Conservation (phyloP, 2,329 filamentous ascomycete species). For the Rugonectria rugulosa region DNA sequence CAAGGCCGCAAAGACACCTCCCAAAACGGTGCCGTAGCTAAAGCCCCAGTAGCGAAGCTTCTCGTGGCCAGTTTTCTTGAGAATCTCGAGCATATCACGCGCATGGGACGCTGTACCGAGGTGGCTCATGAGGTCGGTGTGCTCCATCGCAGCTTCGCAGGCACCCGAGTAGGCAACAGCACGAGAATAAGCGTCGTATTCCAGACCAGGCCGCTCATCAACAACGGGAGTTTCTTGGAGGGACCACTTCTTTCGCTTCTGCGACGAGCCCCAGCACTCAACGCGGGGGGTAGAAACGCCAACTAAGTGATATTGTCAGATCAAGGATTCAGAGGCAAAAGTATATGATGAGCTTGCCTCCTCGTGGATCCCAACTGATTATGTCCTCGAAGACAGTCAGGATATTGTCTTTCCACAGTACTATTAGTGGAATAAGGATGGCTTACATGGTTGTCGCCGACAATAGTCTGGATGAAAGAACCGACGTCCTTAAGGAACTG, state of each 20-base stretch:
- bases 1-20: slow-evolving; percentile 59
- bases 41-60: slow-evolving; percentile 62
- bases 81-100: slow-evolving; percentile 57
- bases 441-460: slow-evolving; percentile 55
- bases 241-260: slow-evolving; percentile 53
- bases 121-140: slow-evolving; percentile 49
- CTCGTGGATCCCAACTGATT: slow-evolving; percentile 60
- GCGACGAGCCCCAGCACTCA: slow-evolving; percentile 57
- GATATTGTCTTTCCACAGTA: neutral
- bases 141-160: slow-evolving; percentile 51
- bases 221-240: slow-evolving; percentile 53
- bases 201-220: slow-evolving; percentile 55
- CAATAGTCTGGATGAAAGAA: slow-evolving; percentile 50
- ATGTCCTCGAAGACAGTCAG: slow-evolving; percentile 48
- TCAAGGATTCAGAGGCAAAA: neutral
- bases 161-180: slow-evolving; percentile 50
- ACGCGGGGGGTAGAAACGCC: slow-evolving; percentile 58
- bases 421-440: neutral
- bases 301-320: slow-evolving; percentile 37
- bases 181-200: slow-evolving; percentile 55
- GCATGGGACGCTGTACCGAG: slow-evolving; percentile 54
- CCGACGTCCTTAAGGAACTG: slow-evolving; percentile 43
- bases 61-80: slow-evolving; percentile 49
- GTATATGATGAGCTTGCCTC: slow-evolving; percentile 39
- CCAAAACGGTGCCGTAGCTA: slow-evolving; percentile 62